Base-by-base conservation (phyloP, 805 yeast genomes). In the Myxozyma neglecta region DNA sequence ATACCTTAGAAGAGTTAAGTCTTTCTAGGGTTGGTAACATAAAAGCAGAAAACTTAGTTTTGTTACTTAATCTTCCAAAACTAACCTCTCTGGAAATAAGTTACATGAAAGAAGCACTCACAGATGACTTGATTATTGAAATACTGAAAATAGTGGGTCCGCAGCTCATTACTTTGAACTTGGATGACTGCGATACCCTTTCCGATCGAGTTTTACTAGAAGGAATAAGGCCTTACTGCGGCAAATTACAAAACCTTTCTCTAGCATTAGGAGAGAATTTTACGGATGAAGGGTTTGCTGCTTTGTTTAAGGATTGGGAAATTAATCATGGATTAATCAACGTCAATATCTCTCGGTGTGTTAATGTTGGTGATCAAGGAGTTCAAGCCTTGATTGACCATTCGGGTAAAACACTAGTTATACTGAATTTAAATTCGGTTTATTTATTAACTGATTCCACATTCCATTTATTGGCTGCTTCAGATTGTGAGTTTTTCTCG, bases 21-120 rank as follows among this genome's bases (percentile, higher is more conserved):
- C 72, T 94, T 32, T 81, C 87, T 6, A 76, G 93, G 55, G 74
- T 94, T 29, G 96, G 90, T 71, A 92, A 92, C 1, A 73, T 94
- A 32, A 80, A 79, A 50, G 80, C 85, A 69, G 86, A 84, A 48
- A 71, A 87, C 45, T 72, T 91, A 47, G 87, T 85, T 58, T 82
- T 83, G 69, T 71, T 90, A 34, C 77, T 79, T 0, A 77, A 79
- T 0, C 71, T 91, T 57, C 78, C 81, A 47, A 79, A 80, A 20
- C 73, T 92, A 48, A 53, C 37, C 3, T 51, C 60, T 6, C 44
- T 69, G 42, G 91, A 87, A 63, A 73, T 94, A 0, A 81, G 89
- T 16, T 83, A 86, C 63, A 96, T 96, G 0, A 77, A 79, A 55
- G 79, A 79, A 46, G 68, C 69, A 8, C 40, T 64, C 11, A 71